Evolutionary conservation across 345 rosid genomes (phyloP).

Genomic region (Boechera stricta): DNA sequence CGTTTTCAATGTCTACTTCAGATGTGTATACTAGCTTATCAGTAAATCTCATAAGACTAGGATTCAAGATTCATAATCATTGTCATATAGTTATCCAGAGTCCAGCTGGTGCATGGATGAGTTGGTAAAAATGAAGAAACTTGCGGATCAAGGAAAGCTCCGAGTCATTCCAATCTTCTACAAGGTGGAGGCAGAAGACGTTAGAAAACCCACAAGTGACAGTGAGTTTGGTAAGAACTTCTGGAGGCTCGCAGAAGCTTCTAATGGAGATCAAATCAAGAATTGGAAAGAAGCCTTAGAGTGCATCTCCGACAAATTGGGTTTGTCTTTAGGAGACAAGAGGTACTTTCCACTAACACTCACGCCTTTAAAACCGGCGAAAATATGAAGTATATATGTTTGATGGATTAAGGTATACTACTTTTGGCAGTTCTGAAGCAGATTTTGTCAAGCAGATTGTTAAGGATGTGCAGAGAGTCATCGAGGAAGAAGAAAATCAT

Average conservation of each 20-base stretch:
- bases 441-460: constrained; percentile 28
- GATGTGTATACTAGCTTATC: neutral
- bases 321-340: no score
- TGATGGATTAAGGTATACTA: neutral
- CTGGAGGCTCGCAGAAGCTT: no score
- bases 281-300: no score
- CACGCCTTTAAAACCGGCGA: no score
- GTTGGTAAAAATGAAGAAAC: constrained; percentile 4
- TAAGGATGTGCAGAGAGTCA: constrained; percentile 16
- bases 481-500: constrained; percentile 7
- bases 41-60: no score
- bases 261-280: no score
- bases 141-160: neutral
- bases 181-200: no score
- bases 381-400: neutral
- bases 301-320: no score
- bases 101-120: neutral
- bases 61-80: neutral
- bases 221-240: no score
- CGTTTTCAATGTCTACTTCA: neutral
- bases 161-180: neutral
- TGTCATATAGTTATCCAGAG: neutral
- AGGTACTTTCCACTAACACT: neutral
- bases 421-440: constrained; percentile 32
- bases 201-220: no score